phyloP scores from a whole-genome alignment of 306 rosid genomes.

The Casuarina equisetifolia region DNA sequence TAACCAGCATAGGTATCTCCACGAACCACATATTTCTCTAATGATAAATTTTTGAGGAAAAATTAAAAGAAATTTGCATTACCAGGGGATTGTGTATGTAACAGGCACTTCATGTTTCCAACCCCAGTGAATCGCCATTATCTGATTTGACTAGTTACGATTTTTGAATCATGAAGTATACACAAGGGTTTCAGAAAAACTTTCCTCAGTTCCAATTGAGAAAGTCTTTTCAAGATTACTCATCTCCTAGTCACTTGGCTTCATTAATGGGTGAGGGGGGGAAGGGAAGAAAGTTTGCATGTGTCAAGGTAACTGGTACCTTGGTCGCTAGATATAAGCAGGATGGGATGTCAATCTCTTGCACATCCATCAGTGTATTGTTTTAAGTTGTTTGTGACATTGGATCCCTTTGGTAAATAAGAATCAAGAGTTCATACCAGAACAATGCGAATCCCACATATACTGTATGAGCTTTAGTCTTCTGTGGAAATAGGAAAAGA shows the following conservation, averaged over 20 bases:
- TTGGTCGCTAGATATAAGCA: background rate
- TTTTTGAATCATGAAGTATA: background rate
- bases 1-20: background rate
- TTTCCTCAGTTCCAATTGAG: background rate
- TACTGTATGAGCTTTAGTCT: background rate
- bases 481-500: background rate
- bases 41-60: background rate
- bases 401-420: constrained; percentile 2
- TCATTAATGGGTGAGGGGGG: background rate
- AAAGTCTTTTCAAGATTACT: background rate
- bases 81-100: background rate
- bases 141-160: background rate
- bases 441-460: background rate
- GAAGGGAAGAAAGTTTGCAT: background rate
- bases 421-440: background rate
- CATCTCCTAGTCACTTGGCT: background rate
- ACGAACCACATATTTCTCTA: constrained; percentile 5
- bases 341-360: background rate
- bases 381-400: background rate
- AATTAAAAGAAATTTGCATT: background rate
- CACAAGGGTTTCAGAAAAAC: background rate
- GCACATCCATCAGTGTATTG: background rate
- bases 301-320: background rate
- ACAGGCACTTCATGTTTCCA: background rate
- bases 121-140: background rate